Evolutionary conservation across 345 rosid genomes (phyloP), one percentile per base, ranked within the genome.

Genomic region (Salix koriyanagi): DNA sequence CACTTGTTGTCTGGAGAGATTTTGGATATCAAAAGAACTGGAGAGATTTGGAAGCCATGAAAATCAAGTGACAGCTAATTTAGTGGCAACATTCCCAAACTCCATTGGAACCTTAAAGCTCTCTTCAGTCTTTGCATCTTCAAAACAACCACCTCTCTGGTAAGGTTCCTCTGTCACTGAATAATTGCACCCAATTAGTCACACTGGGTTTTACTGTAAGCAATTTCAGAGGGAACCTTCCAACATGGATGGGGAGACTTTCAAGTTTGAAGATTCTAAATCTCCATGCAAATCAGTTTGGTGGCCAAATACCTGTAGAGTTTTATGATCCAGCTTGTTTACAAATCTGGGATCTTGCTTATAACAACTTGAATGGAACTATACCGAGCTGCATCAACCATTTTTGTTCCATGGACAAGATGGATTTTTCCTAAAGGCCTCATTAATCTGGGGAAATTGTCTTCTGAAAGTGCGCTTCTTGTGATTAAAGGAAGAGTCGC

Each of bases 11-110:
- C 76, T 2, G 83, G 85, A 66, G 68, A 75, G n/a, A 56, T 82
- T 28, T 82, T 82, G 19, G 73, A 77, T 64, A 82, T 48, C 82
- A 77, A 79, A 79, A 12, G 72, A 74, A 65, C 26, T 79, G 77
- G 84, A 34, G 25, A 6, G 5, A 5, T 1, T 70, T 83, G 56
- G 12, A 4, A 6, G 56, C 42, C 5, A 6, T 85, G 44, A 16
- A 73, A 79, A 18, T 13, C 83, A 18, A 41, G 74, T 36, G 28
- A 58, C 66, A 85, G 79, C 42, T 48, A 72, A 2, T 32, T 83
- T 2, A 28, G 0, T 2, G 84, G 86, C 12, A 62, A 14, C 4
- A 69, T 85, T 41, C 83, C 88, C 0, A 37, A 37, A 37, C 11
- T 81, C 86, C 6, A 42, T 81, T 4, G 81, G 79, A 2, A n/a